A percentile compares a stretch with the other conserved stretches of the same genome.
phyloP scores from a whole-genome alignment of 2,329 filamentous ascomycete species.

The Paracamarosporium sp. region DNA sequence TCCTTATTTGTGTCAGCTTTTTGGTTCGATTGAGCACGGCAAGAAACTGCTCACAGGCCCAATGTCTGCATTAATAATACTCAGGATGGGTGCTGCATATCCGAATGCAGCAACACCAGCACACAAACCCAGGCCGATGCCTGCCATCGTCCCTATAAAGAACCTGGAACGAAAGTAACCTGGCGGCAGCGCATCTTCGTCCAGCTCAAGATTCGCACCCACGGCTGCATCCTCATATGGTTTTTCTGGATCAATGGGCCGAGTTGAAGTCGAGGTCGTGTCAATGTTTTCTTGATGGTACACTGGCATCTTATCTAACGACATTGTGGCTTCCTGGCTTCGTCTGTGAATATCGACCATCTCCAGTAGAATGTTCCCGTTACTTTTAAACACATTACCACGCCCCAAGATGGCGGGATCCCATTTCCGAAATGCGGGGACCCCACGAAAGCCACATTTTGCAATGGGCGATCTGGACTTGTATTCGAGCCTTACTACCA shows the following conservation, averaged over 20 bases:
- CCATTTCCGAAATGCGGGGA: constrained; percentile 1
- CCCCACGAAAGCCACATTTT: neutral
- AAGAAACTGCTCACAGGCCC: constrained; percentile 9
- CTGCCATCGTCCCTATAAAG: constrained; percentile 16
- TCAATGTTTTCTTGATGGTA: constrained; percentile 6
- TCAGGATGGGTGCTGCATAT: constrained; percentile 17
- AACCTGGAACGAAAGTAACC: constrained; percentile 17
- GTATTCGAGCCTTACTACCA: neutral
- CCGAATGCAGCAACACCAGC: constrained; percentile 15
- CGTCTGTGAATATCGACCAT: neutral
- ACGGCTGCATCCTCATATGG: constrained; percentile 4
- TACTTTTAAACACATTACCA: neutral
- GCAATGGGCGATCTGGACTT: neutral
- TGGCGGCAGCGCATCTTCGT: constrained; percentile 13
- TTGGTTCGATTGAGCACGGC: neutral
- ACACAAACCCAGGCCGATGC: constrained; percentile 12
- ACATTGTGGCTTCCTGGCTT: neutral
- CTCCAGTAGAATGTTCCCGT: neutral
- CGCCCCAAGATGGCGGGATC: neutral
- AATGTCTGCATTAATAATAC: constrained; percentile 18
- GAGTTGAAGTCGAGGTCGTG: neutral
- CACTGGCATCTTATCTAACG: neutral
- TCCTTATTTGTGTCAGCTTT: neutral
- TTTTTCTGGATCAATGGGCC: constrained; percentile 6
- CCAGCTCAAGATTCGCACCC: constrained; percentile 12